Evolutionary conservation across 257 asterid species (phyloP).

Genomic region (Salvia hispanica): DNA sequence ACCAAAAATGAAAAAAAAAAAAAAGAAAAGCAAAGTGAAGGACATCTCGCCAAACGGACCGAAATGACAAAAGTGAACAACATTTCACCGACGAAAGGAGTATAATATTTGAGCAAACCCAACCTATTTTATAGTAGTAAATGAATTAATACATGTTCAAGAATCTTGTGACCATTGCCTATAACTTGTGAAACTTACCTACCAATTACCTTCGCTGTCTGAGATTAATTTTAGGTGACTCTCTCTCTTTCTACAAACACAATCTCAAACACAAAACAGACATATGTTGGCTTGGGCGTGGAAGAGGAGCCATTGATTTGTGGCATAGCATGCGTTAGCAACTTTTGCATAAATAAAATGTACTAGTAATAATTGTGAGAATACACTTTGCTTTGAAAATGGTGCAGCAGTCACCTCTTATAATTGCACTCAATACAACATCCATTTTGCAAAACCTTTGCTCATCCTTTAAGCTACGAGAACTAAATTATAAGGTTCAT

Average conservation of each 20-base stretch:
- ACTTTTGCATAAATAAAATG: not conserved
- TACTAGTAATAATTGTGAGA: slow-evolving; percentile 26
- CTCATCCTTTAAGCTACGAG: slow-evolving; percentile 44
- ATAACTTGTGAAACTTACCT: slow-evolving; percentile 26
- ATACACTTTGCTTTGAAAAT: slow-evolving; percentile 34
- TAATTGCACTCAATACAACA: slow-evolving; percentile 30
- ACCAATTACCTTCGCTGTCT: not conserved
- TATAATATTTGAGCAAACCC: not conserved
- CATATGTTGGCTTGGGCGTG: not conserved
- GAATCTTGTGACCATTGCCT: slow-evolving; percentile 18
- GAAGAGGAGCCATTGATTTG: slow-evolving; percentile 18
- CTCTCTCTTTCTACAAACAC: not conserved
- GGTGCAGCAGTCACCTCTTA: slow-evolving; percentile 28
- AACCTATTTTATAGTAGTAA: too few species aligned
- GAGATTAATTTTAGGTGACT: not conserved
- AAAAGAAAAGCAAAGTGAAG: too few species aligned
- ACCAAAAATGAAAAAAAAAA: too few species aligned
- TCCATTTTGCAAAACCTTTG: slow-evolving; percentile 32
- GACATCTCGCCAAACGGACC: too few species aligned
- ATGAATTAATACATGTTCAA: too few species aligned
- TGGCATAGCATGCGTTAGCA: slow-evolving; percentile 43
- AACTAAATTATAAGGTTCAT: not conserved
- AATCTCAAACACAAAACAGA: too few species aligned
- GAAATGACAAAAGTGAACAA: too few species aligned
- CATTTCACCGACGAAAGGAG: too few species aligned